Percentiles rank a stretch among this genome's conserved stretches.
These are phyloP conservation scores for Candida methanosorbosa DNA, from an alignment of 805 yeast species.

Conservation along the genomic window DNA sequence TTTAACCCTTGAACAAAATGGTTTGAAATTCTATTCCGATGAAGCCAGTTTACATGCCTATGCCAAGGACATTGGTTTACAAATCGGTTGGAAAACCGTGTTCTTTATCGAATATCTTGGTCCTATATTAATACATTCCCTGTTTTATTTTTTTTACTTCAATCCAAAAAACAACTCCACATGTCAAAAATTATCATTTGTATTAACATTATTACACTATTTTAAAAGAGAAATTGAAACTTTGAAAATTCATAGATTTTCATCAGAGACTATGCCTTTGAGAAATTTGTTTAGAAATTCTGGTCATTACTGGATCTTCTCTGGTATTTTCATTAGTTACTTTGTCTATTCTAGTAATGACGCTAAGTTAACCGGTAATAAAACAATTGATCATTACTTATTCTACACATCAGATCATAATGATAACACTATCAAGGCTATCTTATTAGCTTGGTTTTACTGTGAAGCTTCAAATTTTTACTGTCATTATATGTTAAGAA, in stretches of 20 bases:
- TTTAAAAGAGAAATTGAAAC: slow-evolving; percentile 87
- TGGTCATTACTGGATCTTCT: slow-evolving; percentile 86
- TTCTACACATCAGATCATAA: slow-evolving; percentile 34
- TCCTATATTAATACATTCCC: slow-evolving; percentile 73
- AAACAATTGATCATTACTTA: slow-evolving; percentile 7
- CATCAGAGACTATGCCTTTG: slow-evolving; percentile 88
- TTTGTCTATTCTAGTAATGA: slow-evolving; percentile 23
- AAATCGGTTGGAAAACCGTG: slow-evolving; percentile 88
- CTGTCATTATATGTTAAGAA: slow-evolving; percentile 60
- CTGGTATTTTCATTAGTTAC: slow-evolving; percentile 45
- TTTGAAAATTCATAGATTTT: slow-evolving; percentile 72
- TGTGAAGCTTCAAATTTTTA: slow-evolving; percentile 68
- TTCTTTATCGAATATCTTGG: slow-evolving; percentile 84
- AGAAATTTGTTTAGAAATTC: slow-evolving; percentile 83
- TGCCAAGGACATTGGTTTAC: slow-evolving; percentile 89
- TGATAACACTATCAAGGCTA: slow-evolving; percentile 19
- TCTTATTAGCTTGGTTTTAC: slow-evolving; percentile 38
- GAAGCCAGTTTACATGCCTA: slow-evolving; percentile 34
- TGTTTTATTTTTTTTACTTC: slow-evolving; percentile 43
- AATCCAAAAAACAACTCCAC: slow-evolving; percentile 31
- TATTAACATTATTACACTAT: slow-evolving; percentile 64
- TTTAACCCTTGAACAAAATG: slow-evolving; percentile 37
- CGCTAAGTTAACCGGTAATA: slow-evolving; percentile 7
- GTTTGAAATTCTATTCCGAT: slow-evolving; percentile 25
- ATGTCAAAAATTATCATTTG: slow-evolving; percentile 47